These are phyloP conservation scores for Schizophyllum commune DNA, from an alignment of 1,284 basidiomycete species.

Conservation along the genomic window DNA sequence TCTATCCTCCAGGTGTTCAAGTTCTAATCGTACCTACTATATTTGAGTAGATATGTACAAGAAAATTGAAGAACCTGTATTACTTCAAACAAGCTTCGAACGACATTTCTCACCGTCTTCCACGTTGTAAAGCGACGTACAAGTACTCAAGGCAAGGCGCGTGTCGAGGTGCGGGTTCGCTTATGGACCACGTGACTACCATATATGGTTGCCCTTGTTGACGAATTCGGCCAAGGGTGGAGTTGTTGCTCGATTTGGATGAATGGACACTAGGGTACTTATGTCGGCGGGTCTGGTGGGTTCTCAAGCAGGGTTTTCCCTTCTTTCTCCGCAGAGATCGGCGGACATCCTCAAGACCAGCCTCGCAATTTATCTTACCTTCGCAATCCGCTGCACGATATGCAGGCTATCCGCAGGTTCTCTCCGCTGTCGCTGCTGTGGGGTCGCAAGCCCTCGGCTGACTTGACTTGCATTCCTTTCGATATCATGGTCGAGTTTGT, in stretches of 20 bases:
- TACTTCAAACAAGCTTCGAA: no score
- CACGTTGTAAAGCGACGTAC: no score
- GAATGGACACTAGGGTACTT: neutral
- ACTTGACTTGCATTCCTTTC: slow-evolving; percentile 19
- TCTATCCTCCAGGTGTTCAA: slow-evolving; percentile 42
- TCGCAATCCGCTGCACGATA: no score
- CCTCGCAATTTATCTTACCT: neutral
- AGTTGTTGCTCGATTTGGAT: neutral
- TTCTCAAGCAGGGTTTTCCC: neutral
- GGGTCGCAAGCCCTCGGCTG: neutral
- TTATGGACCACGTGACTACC: neutral
- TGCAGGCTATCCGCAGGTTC: neutral
- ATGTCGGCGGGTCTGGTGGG: neutral
- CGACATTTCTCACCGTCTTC: no score
- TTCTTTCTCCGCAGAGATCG: neutral
- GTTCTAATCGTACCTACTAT: slow-evolving; percentile 29
- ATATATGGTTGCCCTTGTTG: neutral
- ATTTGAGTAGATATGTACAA: neutral
- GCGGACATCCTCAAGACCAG: neutral
- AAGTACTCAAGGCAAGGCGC: neutral
- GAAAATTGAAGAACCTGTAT: neutral
- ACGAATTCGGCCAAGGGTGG: no score
- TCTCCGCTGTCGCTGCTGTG: neutral
- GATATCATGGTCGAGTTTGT: slow-evolving; percentile 44
- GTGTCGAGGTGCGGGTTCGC: neutral